Base-by-base conservation (phyloP, 345 rosid genomes). In the Rhizophora apiculata region DNA sequence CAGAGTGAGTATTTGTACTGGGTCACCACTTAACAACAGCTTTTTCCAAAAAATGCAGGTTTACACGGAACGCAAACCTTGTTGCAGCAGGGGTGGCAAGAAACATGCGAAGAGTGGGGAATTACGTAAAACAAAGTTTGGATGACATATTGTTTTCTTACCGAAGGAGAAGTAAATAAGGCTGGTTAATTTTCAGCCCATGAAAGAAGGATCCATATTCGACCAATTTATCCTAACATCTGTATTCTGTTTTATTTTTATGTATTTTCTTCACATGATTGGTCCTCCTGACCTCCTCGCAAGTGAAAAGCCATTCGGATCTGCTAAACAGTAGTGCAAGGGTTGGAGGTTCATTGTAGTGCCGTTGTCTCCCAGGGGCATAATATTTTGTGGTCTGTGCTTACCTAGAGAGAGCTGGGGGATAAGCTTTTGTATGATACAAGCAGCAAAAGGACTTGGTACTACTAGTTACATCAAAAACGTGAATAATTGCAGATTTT, bases 41-140 rank as follows among this genome's bases (percentile, higher is more conserved):
- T 13, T 16, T 21, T 20, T 9, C 15, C 3, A 8, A 8, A 64
- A 67, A 60, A 22, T 72, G 69, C 85, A 89, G 94, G 85, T 89
- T 85, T 63, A 81, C 76, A 37, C 79, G 89, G 76, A 89, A 78
- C 10, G 87, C 91, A 26, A 73, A 77, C 52, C 79, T 89, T 22
- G 94, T 86, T 21, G 91, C 91, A 9, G 69, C 94, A 1, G 91
- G 89, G 19, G 91, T 85, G 11, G 84, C 80, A 0, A 86, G 76
- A 76, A 86, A 86, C 73, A 70, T 78, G 75, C 80, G 78, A 34
- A 83, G 75, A 79, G 79, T 86, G 1, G 88, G 89, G 72, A 82
- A 65, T 73, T 80, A 84, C 64, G 15, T 86, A 27, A 86, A 86
- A 79, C 82, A 85, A 67, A 86, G 81, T 13, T 2, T 89, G 54